phyloP scores from a whole-genome alignment of 805 yeast genomes.

The Zygotorulaspora sp. region DNA sequence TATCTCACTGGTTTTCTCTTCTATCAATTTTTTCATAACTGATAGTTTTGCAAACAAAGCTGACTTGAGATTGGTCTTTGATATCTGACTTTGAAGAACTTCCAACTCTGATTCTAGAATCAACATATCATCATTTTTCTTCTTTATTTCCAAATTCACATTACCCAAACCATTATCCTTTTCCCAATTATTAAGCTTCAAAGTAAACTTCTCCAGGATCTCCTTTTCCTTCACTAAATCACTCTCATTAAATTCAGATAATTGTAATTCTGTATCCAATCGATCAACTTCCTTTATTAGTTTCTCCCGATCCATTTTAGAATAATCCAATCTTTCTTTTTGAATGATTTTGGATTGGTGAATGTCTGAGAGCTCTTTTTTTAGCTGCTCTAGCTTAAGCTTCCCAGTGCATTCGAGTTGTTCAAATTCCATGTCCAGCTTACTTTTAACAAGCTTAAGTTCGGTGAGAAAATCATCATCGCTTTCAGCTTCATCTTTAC shows the following conservation, averaged over 20 bases:
- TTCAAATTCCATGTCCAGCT: conserved; percentile 10
- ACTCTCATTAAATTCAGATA: conserved; percentile 41
- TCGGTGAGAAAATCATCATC: conserved; percentile 4
- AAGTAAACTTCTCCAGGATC: conserved; percentile 39
- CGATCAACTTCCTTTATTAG: conserved; percentile 36
- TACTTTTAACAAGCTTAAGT: conserved; percentile 1
- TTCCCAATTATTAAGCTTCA: conserved; percentile 35
- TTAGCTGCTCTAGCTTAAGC: conserved; percentile 8
- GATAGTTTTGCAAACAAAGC: conserved; percentile 54
- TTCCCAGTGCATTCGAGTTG: conserved; percentile 15
- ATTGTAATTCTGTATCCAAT: conserved; percentile 39
- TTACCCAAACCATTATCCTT: conserved; percentile 27
- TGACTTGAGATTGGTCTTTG: conserved; percentile 51
- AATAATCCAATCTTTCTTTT: conserved; percentile 39
- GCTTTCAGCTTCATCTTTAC: neutral
- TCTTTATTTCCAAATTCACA: conserved; percentile 37
- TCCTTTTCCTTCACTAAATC: conserved; percentile 45
- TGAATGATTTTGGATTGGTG: conserved; percentile 29
- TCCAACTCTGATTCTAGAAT: conserved; percentile 47
- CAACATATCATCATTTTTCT: conserved; percentile 37
- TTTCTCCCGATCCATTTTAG: conserved; percentile 42
- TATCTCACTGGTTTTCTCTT: conserved; percentile 17
- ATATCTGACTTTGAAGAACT: conserved; percentile 45
- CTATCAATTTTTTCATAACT: conserved; percentile 28
- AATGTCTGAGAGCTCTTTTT: conserved; percentile 16